Percentiles rank a stretch among this genome's conserved stretches.
Conservation (phyloP, 2,329 filamentous ascomycete genomes). For the Botrytis galanthina region DNA sequence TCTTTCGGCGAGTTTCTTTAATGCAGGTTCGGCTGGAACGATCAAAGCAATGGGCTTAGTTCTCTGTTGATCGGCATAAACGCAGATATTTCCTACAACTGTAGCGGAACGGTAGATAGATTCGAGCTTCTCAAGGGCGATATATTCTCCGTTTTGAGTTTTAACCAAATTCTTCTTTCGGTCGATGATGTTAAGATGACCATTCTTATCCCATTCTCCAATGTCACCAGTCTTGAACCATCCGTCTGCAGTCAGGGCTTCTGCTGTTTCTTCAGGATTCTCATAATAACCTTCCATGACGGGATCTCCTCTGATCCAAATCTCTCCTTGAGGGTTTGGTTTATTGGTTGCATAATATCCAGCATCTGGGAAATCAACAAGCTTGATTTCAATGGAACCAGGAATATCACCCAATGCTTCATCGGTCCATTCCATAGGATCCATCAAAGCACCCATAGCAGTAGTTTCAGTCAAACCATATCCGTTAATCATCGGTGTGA, state of each 20-base stretch:
- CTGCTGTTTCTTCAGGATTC: conserved; percentile 79
- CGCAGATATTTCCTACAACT: conserved; percentile 83
- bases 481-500: conserved; percentile 90
- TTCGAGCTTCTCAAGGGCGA: conserved; percentile 94
- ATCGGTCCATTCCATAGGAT: conserved; percentile 81
- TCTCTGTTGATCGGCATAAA: conserved; percentile 74
- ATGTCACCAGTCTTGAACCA: conserved; percentile 99
- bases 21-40: conserved; percentile 61
- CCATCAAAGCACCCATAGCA: conserved; percentile 77
- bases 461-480: conserved; percentile 95
- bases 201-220: conserved; percentile 78
- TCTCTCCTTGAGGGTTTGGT: conserved; percentile 82
- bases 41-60: conserved; percentile 81
- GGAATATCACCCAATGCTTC: conserved; percentile 75
- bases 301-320: conserved; percentile 77
- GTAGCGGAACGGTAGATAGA: conserved; percentile 79
- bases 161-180: conserved; percentile 99
- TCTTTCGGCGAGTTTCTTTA: conserved; percentile 58
- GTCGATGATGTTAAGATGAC: conserved; percentile 85
- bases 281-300: conserved; percentile 79
- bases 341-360: conserved; percentile 70
- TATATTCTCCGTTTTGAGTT: conserved; percentile 92
- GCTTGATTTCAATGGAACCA: conserved; percentile 79
- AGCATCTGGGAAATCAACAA: conserved; percentile 87
- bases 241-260: conserved; percentile 74